These are phyloP conservation scores for Tardiomyces blankii DNA, from an alignment of 1,139 yeast species.

Conservation along the genomic window DNA sequence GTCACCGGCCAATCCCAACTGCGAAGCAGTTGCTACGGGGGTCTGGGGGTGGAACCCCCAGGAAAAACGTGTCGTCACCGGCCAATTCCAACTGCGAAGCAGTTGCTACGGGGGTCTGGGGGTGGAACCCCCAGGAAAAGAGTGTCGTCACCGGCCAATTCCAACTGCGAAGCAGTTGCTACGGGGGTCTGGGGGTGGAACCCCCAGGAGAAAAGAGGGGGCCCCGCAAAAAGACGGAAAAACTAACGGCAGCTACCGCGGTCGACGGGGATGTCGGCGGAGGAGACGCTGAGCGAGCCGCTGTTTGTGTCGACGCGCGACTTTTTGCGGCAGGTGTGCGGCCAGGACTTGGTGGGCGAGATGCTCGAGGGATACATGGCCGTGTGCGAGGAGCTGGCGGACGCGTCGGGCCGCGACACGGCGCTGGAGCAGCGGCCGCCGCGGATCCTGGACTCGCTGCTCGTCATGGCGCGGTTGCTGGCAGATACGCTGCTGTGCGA, in stretches of 20 bases:
- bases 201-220: no score
- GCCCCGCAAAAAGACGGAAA: no score
- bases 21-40: no score
- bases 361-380: neutral
- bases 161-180: no score
- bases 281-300: neutral
- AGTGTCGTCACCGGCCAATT: no score
- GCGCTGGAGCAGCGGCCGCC: slow-evolving; percentile 19
- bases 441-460: slow-evolving; percentile 18
- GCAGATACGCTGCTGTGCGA: slow-evolving; percentile 24
- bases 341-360: neutral
- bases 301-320: neutral
- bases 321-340: neutral
- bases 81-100: no score
- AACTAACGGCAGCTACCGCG: neutral
- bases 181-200: no score
- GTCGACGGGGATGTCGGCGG: neutral
- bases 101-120: no score
- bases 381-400: neutral
- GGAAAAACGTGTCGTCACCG: no score
- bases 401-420: slow-evolving; percentile 6
- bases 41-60: no score
- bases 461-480: slow-evolving; percentile 21
- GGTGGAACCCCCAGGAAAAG: no score
- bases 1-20: no score